Evolutionary conservation across 2,329 filamentous ascomycete genomes (phyloP).

Genomic region (Aspergillus terreus): DNA sequence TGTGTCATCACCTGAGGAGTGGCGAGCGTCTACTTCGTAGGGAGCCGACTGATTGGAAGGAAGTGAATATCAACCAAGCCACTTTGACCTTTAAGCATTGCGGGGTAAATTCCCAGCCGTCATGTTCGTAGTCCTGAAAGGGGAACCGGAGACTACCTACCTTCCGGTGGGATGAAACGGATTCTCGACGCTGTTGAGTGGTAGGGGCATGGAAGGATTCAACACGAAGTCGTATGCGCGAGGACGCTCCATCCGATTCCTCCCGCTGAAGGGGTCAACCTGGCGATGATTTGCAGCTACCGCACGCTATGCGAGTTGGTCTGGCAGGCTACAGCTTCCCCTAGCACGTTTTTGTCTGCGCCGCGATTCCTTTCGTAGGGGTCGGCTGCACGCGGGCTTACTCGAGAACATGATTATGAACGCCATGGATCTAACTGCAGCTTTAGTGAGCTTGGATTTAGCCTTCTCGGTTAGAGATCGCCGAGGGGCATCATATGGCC

Average conservation of each 20-base stretch:
- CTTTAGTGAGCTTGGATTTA: conserved; percentile 5
- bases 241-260: not conserved
- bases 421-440: not conserved
- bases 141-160: not conserved
- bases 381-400: not conserved
- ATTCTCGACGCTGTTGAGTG: not conserved
- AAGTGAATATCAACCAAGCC: conserved; percentile 2
- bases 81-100: conserved; percentile 12
- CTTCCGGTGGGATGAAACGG: not conserved
- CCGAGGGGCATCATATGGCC: conserved; percentile 1
- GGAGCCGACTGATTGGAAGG: conserved; percentile 2
- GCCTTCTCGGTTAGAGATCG: conserved; percentile 4
- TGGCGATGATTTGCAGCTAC: conserved; percentile 11
- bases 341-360: not conserved
- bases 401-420: not conserved
- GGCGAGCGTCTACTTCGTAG: too few relatives aligned
- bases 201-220: not conserved
- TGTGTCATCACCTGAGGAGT: too few relatives aligned
- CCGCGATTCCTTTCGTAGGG: not conserved
- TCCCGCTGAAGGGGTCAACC: not conserved
- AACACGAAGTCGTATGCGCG: not conserved
- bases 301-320: conserved; percentile 1
- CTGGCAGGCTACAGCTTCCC: not conserved
- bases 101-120: conserved; percentile 11
- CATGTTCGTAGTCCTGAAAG: not conserved